Evolutionary conservation across 768 basidiomycete species (phyloP).

Genomic region (Rhodotorula sphaerocarpa): DNA sequence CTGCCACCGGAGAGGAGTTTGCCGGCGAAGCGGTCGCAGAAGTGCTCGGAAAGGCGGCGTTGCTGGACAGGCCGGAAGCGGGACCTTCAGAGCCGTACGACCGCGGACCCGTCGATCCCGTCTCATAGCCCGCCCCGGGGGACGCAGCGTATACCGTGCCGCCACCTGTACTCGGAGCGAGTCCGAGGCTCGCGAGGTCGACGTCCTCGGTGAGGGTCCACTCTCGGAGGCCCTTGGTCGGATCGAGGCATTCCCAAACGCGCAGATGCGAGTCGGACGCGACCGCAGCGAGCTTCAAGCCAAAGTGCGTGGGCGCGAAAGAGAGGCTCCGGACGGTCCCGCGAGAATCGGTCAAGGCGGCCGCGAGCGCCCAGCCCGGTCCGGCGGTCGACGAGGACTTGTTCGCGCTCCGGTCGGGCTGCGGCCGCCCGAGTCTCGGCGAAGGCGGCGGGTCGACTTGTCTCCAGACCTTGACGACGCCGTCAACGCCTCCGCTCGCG

Average conservation of each 20-base stretch:
- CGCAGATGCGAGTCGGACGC: conserved; percentile 79
- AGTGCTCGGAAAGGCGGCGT: conserved; percentile 18
- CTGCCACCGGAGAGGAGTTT: conserved; percentile 1
- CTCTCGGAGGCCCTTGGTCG: conserved; percentile 48
- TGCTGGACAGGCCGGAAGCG: conserved; percentile 40
- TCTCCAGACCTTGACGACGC: conserved; percentile 90
- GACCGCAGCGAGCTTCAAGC: conserved; percentile 79
- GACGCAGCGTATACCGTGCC: conserved; percentile 44
- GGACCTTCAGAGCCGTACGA: conserved; percentile 59
- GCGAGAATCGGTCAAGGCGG: conserved; percentile 69
- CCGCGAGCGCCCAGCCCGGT: conserved; percentile 58
- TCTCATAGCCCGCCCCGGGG: conserved; percentile 41
- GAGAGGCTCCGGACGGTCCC: conserved; percentile 78
- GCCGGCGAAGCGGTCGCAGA: conserved; percentile 24
- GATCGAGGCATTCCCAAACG: conserved; percentile 79
- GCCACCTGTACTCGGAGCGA: conserved; percentile 31
- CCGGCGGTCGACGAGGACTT: not conserved
- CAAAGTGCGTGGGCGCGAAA: conserved; percentile 79
- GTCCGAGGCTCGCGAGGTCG: conserved; percentile 58
- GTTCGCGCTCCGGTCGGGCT: not conserved
- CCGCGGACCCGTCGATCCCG: conserved; percentile 52
- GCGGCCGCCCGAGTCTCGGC: not conserved
- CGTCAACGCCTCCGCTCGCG: conserved; percentile 79
- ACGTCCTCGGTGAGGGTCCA: conserved; percentile 71
- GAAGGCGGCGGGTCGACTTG: conserved; percentile 44